Evolutionary conservation across 495 filamentous ascomycete species (phyloP), one percentile per base, ranked within the genome.

Genomic region (Penicillium flavigenum): DNA sequence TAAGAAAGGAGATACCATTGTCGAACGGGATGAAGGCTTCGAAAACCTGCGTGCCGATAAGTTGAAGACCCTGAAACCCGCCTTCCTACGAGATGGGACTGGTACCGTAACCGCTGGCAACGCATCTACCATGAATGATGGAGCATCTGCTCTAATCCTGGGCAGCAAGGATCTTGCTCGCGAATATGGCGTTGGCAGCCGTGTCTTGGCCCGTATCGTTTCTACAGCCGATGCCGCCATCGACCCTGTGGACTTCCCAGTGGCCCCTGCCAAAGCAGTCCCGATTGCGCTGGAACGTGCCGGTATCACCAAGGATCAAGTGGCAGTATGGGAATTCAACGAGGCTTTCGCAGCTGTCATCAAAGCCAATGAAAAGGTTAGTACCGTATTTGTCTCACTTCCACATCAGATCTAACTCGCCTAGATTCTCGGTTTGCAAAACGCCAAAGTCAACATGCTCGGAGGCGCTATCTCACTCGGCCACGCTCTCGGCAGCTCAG

Each of bases 331-430:
- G 92, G 94, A 98, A 72, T 94, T 98, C 74, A 98, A 98, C 71
- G 94, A 98, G 70, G 94, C 94, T 0, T 98, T 98, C 70, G 93
- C 93, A 14, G 93, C 89, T 0, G 93, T 97, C 14, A 96, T 96
- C 72, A 92, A 92, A 71, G 93, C 93, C 9, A 97, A 96, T 63
- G 88, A 90, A 64, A 89, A 94, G 85, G 89, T 88, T 65, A 72
- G 71, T 62, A 24, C 9, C 16, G 6, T 9, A 0, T 59, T 44
- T 20, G 31, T 7, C 24, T 32, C 5, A n/a, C 36, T n/a, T 46
- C 8, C 17, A 22, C 20, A 43, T 36, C 12, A 6, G 16, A 57
- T 51, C 63, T 70, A 68, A 66, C 56, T 5, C n/a, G 26, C 54
- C 3, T 60, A 88, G 87, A 93, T 92, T 58, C 85, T 96, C 24